Evolutionary conservation across 306 rosid species (phyloP), one percentile per base, ranked within the genome.

Genomic region (Trichosanthes cucumerina): DNA sequence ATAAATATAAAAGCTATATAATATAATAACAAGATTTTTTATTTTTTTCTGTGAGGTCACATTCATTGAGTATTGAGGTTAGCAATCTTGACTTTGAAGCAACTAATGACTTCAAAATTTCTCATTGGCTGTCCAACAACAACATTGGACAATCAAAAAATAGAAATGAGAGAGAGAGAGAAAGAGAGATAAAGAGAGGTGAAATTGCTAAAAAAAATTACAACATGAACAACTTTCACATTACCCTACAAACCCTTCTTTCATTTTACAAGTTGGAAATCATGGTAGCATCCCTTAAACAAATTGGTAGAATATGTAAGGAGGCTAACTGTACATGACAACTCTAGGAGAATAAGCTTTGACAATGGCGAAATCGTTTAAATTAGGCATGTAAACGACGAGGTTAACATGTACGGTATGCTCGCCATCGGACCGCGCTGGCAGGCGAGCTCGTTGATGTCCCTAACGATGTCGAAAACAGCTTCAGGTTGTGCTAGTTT

Each of bases 401-500:
- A 86, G 54, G 98, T 96, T 86, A 92, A 84, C 84, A 82, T 53
- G 85, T 92, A 88, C 6, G 98, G 97, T 82, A 91, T 82, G 57
- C 80, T 83, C 6, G 88, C 82, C 14, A 90, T 80, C 24, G 89
- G 96, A 49, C 93, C 97, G 0, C 96, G 86, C 66, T 91, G 97
- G 81, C 59, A 79, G 41, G 97, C 88, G 38, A 96, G 98, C 59
- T 92, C 93, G 24, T 96, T 87, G 47, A 96, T 85, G 91, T 96
- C 99, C 80, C 87, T 90, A 9, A 96, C 99, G 4, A 96, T 92
- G 86, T 92, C 84, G 63, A 91, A 96, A 60, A 96, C 99, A 4
- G 98, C 98, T 85, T 96, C 98, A 1, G 98, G 99, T 76, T 96
- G 95, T 16, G 99, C 97, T 80, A 96, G 86, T 80, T 86, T 92